Evolutionary conservation across 192 early-diverging fungal genomes (phyloP).

Genomic region (Coemansia sp.): DNA sequence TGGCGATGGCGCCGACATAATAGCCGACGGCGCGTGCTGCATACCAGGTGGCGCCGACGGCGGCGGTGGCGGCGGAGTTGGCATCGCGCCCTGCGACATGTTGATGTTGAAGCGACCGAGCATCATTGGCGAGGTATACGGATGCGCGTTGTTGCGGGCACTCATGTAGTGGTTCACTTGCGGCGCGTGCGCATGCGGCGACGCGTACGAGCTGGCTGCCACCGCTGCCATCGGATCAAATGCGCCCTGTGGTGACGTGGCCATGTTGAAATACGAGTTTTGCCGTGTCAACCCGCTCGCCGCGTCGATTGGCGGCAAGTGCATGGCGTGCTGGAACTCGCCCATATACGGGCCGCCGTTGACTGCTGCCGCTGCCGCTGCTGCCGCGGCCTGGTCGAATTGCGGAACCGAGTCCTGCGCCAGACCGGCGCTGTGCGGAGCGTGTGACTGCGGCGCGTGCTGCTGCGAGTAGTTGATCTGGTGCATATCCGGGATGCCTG

Average conservation of each 20-base stretch:
- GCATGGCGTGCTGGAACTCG: slow-evolving; percentile 40
- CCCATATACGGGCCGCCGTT: slow-evolving; percentile 31
- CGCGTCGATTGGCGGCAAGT: slow-evolving; percentile 41
- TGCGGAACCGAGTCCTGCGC: slow-evolving; percentile 6
- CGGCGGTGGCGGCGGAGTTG: slow-evolving; percentile 23
- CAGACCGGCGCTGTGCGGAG: background rate
- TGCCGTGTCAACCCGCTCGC: slow-evolving; percentile 23
- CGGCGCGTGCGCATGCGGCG: slow-evolving; percentile 17
- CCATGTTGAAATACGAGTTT: slow-evolving; percentile 44
- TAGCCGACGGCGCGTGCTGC: slow-evolving; percentile 6
- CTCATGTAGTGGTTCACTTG: slow-evolving; percentile 13
- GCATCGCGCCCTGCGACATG: slow-evolving; percentile 18
- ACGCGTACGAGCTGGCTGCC: slow-evolving; percentile 28
- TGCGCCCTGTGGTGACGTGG: slow-evolving; percentile 16
- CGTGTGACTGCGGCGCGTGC: slow-evolving; percentile 10
- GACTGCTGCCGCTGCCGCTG: slow-evolving; percentile 18
- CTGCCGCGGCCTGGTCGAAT: slow-evolving; percentile 25
- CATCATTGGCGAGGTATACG: slow-evolving; percentile 45
- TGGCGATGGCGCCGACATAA: slow-evolving; percentile 9
- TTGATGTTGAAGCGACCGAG: slow-evolving; percentile 37
- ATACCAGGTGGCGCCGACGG: slow-evolving; percentile 8
- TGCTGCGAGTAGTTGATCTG: slow-evolving; percentile 25
- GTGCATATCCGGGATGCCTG: slow-evolving; percentile 31
- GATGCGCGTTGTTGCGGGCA: slow-evolving; percentile 6
- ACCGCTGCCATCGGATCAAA: slow-evolving; percentile 43